Evolutionary conservation across 257 asterid species (phyloP).

Genomic region (Anisodus acutangulus): DNA sequence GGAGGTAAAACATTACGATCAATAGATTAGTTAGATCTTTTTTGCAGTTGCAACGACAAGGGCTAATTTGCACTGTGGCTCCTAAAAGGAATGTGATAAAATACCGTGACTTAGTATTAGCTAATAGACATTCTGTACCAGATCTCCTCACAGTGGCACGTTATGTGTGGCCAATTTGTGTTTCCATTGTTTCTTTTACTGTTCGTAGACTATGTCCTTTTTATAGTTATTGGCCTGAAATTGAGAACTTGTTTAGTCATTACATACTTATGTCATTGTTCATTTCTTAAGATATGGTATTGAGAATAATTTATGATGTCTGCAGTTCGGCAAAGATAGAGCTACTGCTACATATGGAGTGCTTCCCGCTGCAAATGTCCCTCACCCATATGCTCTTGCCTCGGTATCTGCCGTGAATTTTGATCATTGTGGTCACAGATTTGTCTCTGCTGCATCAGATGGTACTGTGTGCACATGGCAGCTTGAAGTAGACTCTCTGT

Average conservation of each 20-base stretch:
- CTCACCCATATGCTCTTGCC: slow-evolving; percentile 90
- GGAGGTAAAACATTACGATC: slow-evolving; percentile 61
- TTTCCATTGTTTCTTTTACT: slow-evolving; percentile 22
- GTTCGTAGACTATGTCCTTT: background rate
- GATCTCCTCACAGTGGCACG: background rate
- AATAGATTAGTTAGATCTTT: background rate
- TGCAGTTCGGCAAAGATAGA: slow-evolving; percentile 88
- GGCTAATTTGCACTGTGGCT: background rate
- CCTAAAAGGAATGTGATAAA: background rate
- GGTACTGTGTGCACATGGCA: slow-evolving; percentile 99
- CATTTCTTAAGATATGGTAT: slow-evolving; percentile 27
- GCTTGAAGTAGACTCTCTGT: slow-evolving; percentile 70
- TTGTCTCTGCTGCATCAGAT: slow-evolving; percentile 89
- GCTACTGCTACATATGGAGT: slow-evolving; percentile 97
- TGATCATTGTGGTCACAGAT: slow-evolving; percentile 91
- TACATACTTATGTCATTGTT: slow-evolving; percentile 10
- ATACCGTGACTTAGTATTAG: background rate
- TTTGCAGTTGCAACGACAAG: slow-evolving; percentile 26
- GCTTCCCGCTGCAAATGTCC: slow-evolving; percentile 95
- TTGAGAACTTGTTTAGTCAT: background rate
- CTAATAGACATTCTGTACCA: background rate
- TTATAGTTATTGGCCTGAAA: slow-evolving; percentile 13
- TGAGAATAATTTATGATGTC: slow-evolving; percentile 39
- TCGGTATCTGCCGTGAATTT: slow-evolving; percentile 85
- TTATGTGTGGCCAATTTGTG: slow-evolving; percentile 3